phyloP scores from a whole-genome alignment of 768 basidiomycete genomes.

The Hortiboletus campestris region DNA sequence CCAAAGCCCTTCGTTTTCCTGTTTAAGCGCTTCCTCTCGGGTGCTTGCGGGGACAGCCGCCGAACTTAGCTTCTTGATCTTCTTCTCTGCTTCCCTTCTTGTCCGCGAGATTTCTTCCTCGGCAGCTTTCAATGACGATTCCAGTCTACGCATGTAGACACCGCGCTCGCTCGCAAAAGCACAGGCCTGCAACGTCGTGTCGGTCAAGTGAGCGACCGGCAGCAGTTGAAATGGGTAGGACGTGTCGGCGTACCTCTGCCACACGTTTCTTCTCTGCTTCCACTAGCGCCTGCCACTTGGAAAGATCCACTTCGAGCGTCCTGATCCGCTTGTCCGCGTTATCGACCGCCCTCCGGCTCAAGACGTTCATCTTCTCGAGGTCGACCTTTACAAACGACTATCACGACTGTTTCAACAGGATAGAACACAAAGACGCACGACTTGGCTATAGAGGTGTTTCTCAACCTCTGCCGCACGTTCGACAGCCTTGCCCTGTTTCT shows the following conservation, averaged over 20 bases:
- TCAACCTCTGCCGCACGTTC: constrained; percentile 67
- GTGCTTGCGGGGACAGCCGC: constrained; percentile 30
- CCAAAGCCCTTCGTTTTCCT: constrained; percentile 58
- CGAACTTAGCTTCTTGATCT: constrained; percentile 42
- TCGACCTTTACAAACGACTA: constrained; percentile 28
- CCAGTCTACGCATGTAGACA: constrained; percentile 23
- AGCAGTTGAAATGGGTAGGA: neutral
- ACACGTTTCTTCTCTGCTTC: constrained; percentile 40
- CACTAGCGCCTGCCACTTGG: constrained; percentile 33
- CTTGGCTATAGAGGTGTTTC: constrained; percentile 52
- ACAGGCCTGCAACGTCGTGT: constrained; percentile 25
- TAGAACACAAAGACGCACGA: constrained; percentile 44
- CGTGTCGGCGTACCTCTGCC: constrained; percentile 37
- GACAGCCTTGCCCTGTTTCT: constrained; percentile 60
- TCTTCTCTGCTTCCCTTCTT: constrained; percentile 54
- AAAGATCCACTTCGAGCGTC: constrained; percentile 31
- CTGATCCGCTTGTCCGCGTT: constrained; percentile 28
- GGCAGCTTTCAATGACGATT: constrained; percentile 13
- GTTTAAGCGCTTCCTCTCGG: constrained; percentile 38
- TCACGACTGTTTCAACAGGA: neutral
- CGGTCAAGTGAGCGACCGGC: neutral
- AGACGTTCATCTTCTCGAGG: constrained; percentile 46
- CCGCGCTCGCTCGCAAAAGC: constrained; percentile 31
- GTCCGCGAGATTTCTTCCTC: constrained; percentile 50
- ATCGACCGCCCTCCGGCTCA: constrained; percentile 32